Conservation (phyloP, 768 basidiomycete genomes). For the Tylopilus balloui region DNA sequence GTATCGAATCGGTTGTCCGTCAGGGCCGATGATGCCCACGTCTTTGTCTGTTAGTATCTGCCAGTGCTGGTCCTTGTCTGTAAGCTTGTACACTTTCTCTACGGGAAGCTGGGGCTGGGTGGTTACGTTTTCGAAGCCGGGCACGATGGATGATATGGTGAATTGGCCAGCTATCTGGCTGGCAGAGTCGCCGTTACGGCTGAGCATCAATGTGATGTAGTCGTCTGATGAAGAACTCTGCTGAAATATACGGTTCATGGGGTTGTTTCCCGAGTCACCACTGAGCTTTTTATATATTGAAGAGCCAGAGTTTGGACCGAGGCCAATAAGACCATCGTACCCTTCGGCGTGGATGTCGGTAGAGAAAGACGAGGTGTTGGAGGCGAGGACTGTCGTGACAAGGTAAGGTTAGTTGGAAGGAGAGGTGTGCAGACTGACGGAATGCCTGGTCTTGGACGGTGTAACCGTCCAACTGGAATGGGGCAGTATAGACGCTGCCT, state of each 20-base stretch:
- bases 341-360: slow-evolving; percentile 55
- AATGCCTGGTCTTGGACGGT: slow-evolving; percentile 63
- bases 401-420: neutral
- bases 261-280: slow-evolving; percentile 46
- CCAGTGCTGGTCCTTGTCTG: slow-evolving; percentile 76
- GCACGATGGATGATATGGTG: slow-evolving; percentile 60
- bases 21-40: slow-evolving; percentile 70
- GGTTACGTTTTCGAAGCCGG: slow-evolving; percentile 58
- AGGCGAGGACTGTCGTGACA: slow-evolving; percentile 50
- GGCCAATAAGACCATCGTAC: slow-evolving; percentile 68
- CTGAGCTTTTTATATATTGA: slow-evolving; percentile 55
- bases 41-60: slow-evolving; percentile 64
- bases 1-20: slow-evolving; percentile 56
- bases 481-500: slow-evolving; percentile 56
- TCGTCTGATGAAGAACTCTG: slow-evolving; percentile 50
- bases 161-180: slow-evolving; percentile 56
- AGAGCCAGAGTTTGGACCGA: slow-evolving; percentile 74
- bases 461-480: slow-evolving; percentile 51
- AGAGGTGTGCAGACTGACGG: slow-evolving; percentile 37
- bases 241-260: slow-evolving; percentile 63
- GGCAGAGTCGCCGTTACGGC: slow-evolving; percentile 50
- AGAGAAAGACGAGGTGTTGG: slow-evolving; percentile 60
- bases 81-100: slow-evolving; percentile 55
- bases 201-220: slow-evolving; percentile 67
- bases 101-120: slow-evolving; percentile 63